Evolutionary conservation across 2,329 filamentous ascomycete species (phyloP).

Genomic region (Gaeumannomyces sp.): DNA sequence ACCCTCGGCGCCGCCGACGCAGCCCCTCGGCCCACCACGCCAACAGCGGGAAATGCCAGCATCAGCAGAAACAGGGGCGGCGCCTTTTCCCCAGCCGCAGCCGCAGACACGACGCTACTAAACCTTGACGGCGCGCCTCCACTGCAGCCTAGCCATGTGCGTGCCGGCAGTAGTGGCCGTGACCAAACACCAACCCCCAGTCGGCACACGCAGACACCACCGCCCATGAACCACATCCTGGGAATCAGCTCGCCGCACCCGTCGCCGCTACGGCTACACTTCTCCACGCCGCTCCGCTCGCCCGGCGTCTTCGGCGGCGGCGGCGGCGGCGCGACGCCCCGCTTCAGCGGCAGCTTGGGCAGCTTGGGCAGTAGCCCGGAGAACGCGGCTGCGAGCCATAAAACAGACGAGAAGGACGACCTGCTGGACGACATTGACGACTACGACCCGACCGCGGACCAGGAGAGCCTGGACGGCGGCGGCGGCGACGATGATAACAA

Average conservation of each 20-base stretch:
- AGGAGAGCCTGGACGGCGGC: neutral
- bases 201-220: neutral
- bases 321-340: too few relatives aligned
- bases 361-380: neutral
- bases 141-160: neutral
- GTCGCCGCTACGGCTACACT: conserved; percentile 25
- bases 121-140: neutral
- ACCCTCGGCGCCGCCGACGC: too few relatives aligned
- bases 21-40: neutral
- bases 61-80: neutral
- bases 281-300: conserved; percentile 17
- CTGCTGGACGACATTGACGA: neutral
- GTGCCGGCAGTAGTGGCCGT: neutral
- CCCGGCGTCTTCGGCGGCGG: neutral
- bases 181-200: neutral
- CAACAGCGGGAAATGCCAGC: neutral
- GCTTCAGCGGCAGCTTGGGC: neutral
- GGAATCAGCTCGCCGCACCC: conserved; percentile 23
- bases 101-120: neutral
- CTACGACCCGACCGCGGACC: neutral
- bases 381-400: neutral
- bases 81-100: neutral
- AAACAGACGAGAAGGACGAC: neutral
- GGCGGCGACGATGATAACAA: neutral
- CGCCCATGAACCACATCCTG: conserved; percentile 22